phyloP scores from a whole-genome alignment of 2,329 filamentous ascomycete species.

The Paraphaeosphaeria minitans region DNA sequence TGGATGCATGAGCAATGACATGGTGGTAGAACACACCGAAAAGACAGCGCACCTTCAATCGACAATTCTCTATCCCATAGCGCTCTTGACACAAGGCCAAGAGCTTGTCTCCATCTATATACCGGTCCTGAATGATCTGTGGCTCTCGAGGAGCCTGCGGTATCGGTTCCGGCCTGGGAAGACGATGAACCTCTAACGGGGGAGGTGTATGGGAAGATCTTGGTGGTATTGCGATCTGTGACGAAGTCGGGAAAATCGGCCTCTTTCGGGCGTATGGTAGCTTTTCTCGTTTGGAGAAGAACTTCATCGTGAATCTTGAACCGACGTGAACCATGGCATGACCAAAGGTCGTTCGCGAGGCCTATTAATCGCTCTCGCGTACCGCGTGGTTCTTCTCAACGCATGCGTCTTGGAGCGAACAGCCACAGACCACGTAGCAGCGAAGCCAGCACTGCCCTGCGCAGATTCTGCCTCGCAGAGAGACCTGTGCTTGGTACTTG shows the following conservation, averaged over 20 bases:
- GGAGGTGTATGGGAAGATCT: neutral
- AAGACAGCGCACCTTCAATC: slow-evolving; percentile 11
- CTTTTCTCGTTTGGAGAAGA: neutral
- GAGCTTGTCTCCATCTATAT: slow-evolving; percentile 26
- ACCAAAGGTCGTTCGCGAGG: neutral
- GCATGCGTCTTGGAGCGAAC: neutral
- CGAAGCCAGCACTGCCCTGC: neutral
- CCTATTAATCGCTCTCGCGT: neutral
- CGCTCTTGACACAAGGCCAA: slow-evolving; percentile 14
- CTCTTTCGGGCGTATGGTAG: neutral
- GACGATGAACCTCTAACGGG: neutral
- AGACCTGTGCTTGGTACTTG: neutral
- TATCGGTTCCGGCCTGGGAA: neutral
- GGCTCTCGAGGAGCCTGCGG: neutral
- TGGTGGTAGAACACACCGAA: neutral
- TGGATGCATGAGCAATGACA: neutral
- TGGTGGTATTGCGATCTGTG: neutral
- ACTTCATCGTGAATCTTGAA: neutral
- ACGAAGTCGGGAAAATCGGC: neutral
- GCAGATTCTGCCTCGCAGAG: neutral
- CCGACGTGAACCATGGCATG: neutral
- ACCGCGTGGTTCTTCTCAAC: neutral
- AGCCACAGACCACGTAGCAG: neutral
- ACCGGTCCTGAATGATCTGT: slow-evolving; percentile 28
- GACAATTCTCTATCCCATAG: slow-evolving; percentile 20